phyloP scores from a whole-genome alignment of 352 stramenopile genomes.

The Globisporangium splendens region DNA sequence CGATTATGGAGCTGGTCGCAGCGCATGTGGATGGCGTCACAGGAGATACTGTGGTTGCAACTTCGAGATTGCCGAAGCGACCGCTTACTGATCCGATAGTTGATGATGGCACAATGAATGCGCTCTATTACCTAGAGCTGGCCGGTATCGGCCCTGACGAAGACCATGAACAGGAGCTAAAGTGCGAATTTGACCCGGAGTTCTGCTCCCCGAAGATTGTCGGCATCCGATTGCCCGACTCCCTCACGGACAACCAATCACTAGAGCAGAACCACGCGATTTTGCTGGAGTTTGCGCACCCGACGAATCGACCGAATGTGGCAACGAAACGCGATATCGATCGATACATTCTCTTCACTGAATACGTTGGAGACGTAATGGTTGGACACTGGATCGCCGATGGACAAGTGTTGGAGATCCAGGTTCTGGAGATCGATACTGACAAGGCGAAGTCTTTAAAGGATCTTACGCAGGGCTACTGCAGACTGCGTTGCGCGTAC shows the following conservation, averaged over 20 bases:
- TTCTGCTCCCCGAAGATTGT: slow-evolving; percentile 56
- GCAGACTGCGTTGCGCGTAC: slow-evolving; percentile 15
- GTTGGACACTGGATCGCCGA: slow-evolving; percentile 33
- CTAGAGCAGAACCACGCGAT: slow-evolving; percentile 43
- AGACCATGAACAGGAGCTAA: slow-evolving; percentile 4
- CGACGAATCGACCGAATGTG: slow-evolving; percentile 44
- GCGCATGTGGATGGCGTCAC: not conserved
- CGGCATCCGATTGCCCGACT: slow-evolving; percentile 44
- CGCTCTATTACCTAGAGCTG: not conserved
- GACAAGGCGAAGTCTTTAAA: slow-evolving; percentile 28
- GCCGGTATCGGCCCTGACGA: not conserved
- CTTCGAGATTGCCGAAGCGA: not conserved
- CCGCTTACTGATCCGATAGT: not conserved
- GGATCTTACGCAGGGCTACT: slow-evolving; percentile 44
- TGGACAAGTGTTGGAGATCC: slow-evolving; percentile 36
- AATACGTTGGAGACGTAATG: slow-evolving; percentile 56
- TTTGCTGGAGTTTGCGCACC: slow-evolving; percentile 45
- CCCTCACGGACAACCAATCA: slow-evolving; percentile 14
- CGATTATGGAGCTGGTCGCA: slow-evolving; percentile 3
- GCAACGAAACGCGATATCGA: slow-evolving; percentile 32
- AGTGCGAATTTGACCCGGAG: slow-evolving; percentile 48
- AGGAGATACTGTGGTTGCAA: not conserved
- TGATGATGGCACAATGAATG: not conserved
- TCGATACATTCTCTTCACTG: slow-evolving; percentile 41
- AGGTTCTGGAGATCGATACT: slow-evolving; percentile 33